A percentile compares a stretch with the other conserved stretches of the same genome.
Evolutionary conservation across 139 green algal genomes (phyloP).

Genomic region (Dunaliella sp.): DNA sequence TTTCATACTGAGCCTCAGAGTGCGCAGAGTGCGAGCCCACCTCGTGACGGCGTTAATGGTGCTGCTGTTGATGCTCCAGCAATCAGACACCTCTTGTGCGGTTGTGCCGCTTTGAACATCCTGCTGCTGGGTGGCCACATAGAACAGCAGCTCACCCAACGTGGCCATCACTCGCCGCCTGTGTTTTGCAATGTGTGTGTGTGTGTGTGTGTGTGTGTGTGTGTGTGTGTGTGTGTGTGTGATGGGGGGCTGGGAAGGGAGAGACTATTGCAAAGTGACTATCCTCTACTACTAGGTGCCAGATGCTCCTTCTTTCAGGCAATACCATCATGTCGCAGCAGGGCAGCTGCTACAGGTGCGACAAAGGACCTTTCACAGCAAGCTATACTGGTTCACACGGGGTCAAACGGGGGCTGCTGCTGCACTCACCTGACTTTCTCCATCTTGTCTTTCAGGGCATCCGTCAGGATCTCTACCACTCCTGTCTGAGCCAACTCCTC

Average conservation of each 20-base stretch:
- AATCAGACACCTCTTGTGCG: slow-evolving; percentile 38
- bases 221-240: too few species aligned
- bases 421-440: slow-evolving; percentile 12
- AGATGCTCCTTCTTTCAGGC: too few species aligned
- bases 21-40: neutral
- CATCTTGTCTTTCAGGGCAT: slow-evolving; percentile 54
- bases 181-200: neutral
- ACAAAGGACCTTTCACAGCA: too few species aligned
- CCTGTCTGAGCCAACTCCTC: slow-evolving; percentile 66
- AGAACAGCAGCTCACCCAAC: slow-evolving; percentile 94
- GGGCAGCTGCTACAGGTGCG: too few species aligned
- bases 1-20: too few species aligned
- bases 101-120: slow-evolving; percentile 28
- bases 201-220: slow-evolving; percentile 7
- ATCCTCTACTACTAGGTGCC: too few species aligned
- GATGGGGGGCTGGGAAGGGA: too few species aligned
- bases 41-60: slow-evolving; percentile 32
- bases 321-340: too few species aligned
- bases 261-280: too few species aligned
- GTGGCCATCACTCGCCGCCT: slow-evolving; percentile 78
- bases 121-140: slow-evolving; percentile 86
- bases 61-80: slow-evolving; percentile 40
- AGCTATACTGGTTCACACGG: too few species aligned
- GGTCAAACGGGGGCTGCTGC: too few species aligned
- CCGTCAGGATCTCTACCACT: slow-evolving; percentile 72